Percentiles rank a stretch among this genome's conserved stretches.
phyloP scores from a whole-genome alignment of 2,329 filamentous ascomycete genomes.

The Microdochium trichocladiopsis region DNA sequence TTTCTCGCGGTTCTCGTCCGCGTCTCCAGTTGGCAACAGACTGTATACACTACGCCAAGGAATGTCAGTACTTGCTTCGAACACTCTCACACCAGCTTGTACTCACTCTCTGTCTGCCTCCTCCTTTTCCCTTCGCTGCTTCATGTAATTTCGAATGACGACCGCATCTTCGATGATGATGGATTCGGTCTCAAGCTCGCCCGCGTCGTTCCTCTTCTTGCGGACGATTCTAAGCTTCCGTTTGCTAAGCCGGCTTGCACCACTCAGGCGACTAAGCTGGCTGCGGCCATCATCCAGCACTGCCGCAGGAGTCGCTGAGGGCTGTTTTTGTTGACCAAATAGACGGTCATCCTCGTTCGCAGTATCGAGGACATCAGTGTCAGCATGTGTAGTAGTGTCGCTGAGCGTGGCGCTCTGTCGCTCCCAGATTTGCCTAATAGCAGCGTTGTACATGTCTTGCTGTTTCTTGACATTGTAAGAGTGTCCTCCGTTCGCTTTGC shows the following conservation, averaged over 20 bases:
- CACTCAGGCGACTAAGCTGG: constrained; percentile 67
- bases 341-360: constrained; percentile 61
- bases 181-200: constrained; percentile 52
- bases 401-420: constrained; percentile 74
- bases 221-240: constrained; percentile 70
- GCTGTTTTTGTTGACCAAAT: constrained; percentile 56
- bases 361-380: constrained; percentile 50
- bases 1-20: constrained; percentile 43
- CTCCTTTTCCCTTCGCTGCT: constrained; percentile 64
- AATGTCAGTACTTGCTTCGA: constrained; percentile 23
- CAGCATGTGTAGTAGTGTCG: constrained; percentile 61
- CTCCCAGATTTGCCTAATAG: constrained; percentile 88
- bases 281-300: constrained; percentile 70
- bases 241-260: constrained; percentile 57
- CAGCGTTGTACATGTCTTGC: constrained; percentile 84
- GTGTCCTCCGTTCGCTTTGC: constrained; percentile 86
- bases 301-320: constrained; percentile 61
- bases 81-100: constrained; percentile 7
- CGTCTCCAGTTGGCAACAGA: constrained; percentile 40
- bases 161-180: constrained; percentile 69
- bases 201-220: constrained; percentile 53
- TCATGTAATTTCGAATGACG: constrained; percentile 84
- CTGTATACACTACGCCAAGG: constrained; percentile 38
- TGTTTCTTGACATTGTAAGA: constrained; percentile 97
- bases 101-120: constrained; percentile 68